These are phyloP conservation scores for Macaranga tanarius DNA, from an alignment of 441 rosid genomes.

Conservation along the genomic window DNA sequence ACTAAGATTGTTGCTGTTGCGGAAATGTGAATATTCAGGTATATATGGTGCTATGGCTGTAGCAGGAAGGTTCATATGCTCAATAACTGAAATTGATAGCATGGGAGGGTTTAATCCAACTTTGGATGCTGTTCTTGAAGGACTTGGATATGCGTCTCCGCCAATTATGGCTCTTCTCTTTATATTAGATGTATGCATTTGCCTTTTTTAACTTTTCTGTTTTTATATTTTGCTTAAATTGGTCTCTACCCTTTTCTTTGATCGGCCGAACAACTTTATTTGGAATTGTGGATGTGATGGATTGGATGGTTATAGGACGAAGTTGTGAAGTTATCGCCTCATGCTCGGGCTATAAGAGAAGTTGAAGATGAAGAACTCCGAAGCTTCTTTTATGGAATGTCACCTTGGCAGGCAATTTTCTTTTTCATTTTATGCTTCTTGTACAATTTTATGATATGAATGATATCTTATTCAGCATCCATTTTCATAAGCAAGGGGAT, in stretches of 20 bases:
- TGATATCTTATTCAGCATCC: neutral
- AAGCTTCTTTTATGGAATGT: slow-evolving; percentile 93
- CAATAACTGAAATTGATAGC: slow-evolving; percentile 71
- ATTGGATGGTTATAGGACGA: slow-evolving; percentile 59
- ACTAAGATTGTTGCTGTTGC: neutral
- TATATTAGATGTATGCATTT: slow-evolving; percentile 70
- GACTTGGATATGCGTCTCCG: slow-evolving; percentile 88
- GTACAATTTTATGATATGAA: neutral
- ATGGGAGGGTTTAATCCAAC: slow-evolving; percentile 74
- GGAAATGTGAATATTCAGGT: slow-evolving; percentile 35
- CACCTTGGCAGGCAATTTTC: slow-evolving; percentile 82
- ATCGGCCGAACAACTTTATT: neutral
- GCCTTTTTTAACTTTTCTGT: neutral
- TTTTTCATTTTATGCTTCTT: neutral
- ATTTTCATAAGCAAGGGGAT: neutral
- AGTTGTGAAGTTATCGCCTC: slow-evolving; percentile 88
- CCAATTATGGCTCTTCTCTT: slow-evolving; percentile 95
- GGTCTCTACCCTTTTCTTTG: neutral
- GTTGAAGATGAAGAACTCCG: slow-evolving; percentile 97
- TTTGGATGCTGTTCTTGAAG: slow-evolving; percentile 70
- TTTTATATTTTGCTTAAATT: neutral
- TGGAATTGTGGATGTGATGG: slow-evolving; percentile 6
- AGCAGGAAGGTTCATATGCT: slow-evolving; percentile 82
- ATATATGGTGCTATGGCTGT: slow-evolving; percentile 87
- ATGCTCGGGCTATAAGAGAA: slow-evolving; percentile 95